Evolutionary conservation across 177 flowering plant genomes (phyloP), one percentile per base, ranked within the genome.

Genomic region (Vitis hybrid): DNA sequence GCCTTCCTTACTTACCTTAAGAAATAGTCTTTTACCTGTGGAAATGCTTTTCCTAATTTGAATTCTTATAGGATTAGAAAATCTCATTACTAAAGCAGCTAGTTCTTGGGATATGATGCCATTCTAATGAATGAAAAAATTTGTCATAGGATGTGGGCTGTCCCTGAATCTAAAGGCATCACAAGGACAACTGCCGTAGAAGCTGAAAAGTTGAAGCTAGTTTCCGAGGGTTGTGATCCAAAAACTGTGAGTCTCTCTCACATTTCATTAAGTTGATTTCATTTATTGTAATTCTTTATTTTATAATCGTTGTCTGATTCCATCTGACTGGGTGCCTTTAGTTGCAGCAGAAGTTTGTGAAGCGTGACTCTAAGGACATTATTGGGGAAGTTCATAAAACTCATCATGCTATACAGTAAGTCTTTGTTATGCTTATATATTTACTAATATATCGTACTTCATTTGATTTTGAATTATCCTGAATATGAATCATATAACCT

Each of bases 391-490:
- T 84, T 58, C 75, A 66, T 19, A 86, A 78, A 67, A 86, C 86
- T 68, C 86, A 86, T 19, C 69, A 79, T 74, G 82, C 86, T 11
- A 80, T 88, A 68, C 82, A 80, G 91, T 88, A 72, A 83, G 92
- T 77, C 19, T 18, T 51, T 1, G 50, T 22, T 49, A 2, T 62
- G 64, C 52, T 61, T 22, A 53, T 18, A 69, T 49, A 18, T 29
- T 16, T 21, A n/a, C 62, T 45, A 6, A 26, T 12, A 39, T 26
- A 0, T 52, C 58, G 4, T 18, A 7, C 56, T 67, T 18, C 12
- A 16, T 64, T 64, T 16, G 55, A 7, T 56, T 56, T 31, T 19
- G 1, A 9, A 65, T 12, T 39, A 56, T 29, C 22, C 9, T 26
- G 62, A 66, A 16, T 64, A 19, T 48, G 14, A 51, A 48, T 5